phyloP scores from a whole-genome alignment of 768 basidiomycete genomes.

The Kwoniella europaea region DNA sequence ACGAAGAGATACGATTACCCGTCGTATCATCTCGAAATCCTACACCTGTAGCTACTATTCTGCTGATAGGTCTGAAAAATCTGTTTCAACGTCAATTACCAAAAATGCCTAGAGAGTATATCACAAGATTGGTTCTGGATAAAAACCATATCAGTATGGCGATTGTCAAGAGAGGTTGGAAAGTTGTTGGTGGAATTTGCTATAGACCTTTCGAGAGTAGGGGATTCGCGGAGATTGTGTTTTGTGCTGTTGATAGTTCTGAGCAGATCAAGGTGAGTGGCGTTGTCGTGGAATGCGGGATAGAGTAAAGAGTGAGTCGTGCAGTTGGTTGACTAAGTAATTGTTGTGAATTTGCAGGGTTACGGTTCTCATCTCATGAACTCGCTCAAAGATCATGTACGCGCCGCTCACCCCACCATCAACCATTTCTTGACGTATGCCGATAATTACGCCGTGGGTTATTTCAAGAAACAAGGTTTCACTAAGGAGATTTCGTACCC shows the following conservation, averaged over 20 bases:
- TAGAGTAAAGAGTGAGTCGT: too few species aligned
- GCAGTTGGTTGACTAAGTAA: background rate
- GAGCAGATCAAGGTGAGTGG: constrained; percentile 90
- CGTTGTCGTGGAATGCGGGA: background rate
- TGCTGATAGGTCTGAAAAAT: constrained; percentile 93
- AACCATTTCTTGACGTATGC: constrained; percentile 97
- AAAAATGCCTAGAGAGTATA: constrained; percentile 99
- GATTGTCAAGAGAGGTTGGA: constrained; percentile 90
- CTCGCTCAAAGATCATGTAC: constrained; percentile 92
- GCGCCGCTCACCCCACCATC: constrained; percentile 79
- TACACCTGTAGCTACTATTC: constrained; percentile 72
- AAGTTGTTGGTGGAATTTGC: constrained; percentile 96
- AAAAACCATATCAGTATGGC: constrained; percentile 88
- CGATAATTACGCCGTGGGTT: constrained; percentile 98
- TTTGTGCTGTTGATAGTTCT: constrained; percentile 94
- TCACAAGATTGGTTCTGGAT: constrained; percentile 92
- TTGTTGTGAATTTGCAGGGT: constrained; percentile 65
- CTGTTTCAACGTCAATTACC: constrained; percentile 96
- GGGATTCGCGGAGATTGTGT: constrained; percentile 96
- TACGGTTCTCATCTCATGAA: constrained; percentile 99
- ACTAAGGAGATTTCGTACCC: constrained; percentile 95
- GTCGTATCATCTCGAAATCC: constrained; percentile 82
- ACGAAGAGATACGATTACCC: constrained; percentile 78
- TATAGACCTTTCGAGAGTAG: constrained; percentile 94
- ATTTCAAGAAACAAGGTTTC: constrained; percentile 99